Conservation (phyloP, 306 rosid species). For the Ormosia emarginata region DNA sequence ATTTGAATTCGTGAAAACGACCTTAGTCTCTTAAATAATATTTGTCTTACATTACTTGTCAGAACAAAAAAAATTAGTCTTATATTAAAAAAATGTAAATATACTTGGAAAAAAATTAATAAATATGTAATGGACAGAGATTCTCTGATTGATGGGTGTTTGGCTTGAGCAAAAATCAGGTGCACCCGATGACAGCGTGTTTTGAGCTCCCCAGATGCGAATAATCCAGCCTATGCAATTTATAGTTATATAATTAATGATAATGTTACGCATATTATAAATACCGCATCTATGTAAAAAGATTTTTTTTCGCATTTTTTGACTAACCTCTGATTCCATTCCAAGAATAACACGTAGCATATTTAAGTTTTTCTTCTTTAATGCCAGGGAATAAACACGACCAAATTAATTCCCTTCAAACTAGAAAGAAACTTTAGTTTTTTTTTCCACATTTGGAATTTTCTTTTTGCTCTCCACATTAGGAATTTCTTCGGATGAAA, state of each 20-base stretch:
- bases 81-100: neutral
- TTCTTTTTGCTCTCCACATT: neutral
- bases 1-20: no score
- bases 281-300: no score
- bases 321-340: neutral
- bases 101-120: neutral
- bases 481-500: neutral
- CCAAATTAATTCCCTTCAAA: neutral
- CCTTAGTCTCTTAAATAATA: no score
- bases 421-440: neutral
- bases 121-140: constrained; percentile 14
- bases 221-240: neutral
- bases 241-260: no score
- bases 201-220: neutral
- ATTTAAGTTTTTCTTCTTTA: neutral
- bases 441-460: no score
- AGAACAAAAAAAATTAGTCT: no score
- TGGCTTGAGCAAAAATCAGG: neutral
- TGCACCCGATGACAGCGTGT: neutral
- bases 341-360: neutral
- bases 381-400: neutral
- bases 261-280: no score
- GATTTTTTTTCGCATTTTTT: no score
- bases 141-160: neutral
- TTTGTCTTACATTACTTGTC: no score